Percentiles rank a stretch among this genome's conserved stretches.
phyloP scores from a whole-genome alignment of 2,329 filamentous ascomycete species.

The Alternaria viburni region DNA sequence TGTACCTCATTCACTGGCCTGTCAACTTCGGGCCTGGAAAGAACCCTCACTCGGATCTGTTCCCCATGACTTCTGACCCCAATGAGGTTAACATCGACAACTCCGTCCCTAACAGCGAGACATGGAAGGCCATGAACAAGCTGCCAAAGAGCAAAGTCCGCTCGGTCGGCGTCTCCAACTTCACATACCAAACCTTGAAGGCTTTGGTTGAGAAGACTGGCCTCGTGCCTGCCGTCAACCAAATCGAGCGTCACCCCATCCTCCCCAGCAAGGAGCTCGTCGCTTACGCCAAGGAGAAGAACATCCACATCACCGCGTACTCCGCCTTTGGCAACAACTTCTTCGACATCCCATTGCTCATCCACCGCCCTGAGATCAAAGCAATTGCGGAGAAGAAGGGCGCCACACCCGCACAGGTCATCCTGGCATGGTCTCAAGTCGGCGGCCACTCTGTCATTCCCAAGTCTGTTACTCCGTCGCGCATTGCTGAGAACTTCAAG shows the following conservation, averaged over 20 bases:
- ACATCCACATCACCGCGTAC: conserved; percentile 43
- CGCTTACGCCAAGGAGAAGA: conserved; percentile 38
- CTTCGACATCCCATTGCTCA: conserved; percentile 64
- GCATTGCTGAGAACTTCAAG: conserved; percentile 40
- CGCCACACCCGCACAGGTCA: conserved; percentile 75
- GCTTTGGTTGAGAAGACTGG: conserved; percentile 58
- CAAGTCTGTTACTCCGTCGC: conserved; percentile 37
- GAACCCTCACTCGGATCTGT: conserved; percentile 43
- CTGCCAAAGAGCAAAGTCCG: conserved; percentile 48
- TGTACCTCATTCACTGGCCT: conserved; percentile 89
- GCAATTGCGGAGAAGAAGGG: conserved; percentile 68
- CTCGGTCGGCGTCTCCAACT: conserved; percentile 41
- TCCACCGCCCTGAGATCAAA: conserved; percentile 71
- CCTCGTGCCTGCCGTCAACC: conserved; percentile 38
- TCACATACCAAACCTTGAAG: conserved; percentile 53
- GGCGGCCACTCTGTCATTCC: conserved; percentile 39
- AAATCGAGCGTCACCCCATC: conserved; percentile 41
- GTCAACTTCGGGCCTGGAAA: conserved; percentile 70
- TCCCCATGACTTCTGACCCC: conserved; percentile 57
- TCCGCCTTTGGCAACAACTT: conserved; percentile 54
- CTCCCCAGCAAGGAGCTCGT: conserved; percentile 39
- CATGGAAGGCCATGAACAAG: conserved; percentile 49
- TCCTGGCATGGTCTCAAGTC: conserved; percentile 88
- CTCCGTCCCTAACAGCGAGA: conserved; percentile 36
- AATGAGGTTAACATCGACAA: conserved; percentile 54